Evolutionary conservation across 2,329 filamentous ascomycete genomes (phyloP), one percentile per base, ranked within the genome.

Genomic region (Claviceps cyperi): DNA sequence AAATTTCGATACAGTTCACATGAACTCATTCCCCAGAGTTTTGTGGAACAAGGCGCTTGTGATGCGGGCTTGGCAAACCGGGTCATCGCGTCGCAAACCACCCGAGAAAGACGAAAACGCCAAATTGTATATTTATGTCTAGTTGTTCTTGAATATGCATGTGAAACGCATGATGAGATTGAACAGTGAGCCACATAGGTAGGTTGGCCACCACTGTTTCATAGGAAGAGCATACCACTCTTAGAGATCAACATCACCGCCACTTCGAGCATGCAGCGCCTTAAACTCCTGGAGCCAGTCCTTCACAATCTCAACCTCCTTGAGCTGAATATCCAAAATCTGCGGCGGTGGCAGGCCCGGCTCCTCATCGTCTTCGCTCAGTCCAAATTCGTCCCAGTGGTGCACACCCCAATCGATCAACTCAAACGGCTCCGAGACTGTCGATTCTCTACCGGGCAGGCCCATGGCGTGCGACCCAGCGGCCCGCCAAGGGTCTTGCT

Each of bases 401-500:
- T 94, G 87, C 19, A 90, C 84, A 0, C 78, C 85, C n/a, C 76
- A 75, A 3, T 73, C 68, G 44, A 94, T 87, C 44, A 91, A 61
- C n/a, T 86, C 72, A 54, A 83, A 85, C 0, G 86, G 86, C 67
- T 89, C 76, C 46, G 72, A 74, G 0, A 69, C 66, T 0, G 84
- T 85, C 43, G 75, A 84, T 14, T 69, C 64, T 19, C 84, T 71
- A 32, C 70, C 66, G 0, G 73, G 69, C 0, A 80, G 74, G 1
- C 71, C 75, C n/a, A 79, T 75, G 0, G 80, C 81, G 47, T 91
- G 81, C 0, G 84, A 79, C 0, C 82, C 84, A 0, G 84, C 84
- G 0, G 80, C 78, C 17, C 83, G 76, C 88, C 88, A 94, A 0
- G 87, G 86, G 60, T 94, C 88, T 50, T 78, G 77, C 54, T 86